Conservation (phyloP, 768 basidiomycete species). For the Russula brevipes region DNA sequence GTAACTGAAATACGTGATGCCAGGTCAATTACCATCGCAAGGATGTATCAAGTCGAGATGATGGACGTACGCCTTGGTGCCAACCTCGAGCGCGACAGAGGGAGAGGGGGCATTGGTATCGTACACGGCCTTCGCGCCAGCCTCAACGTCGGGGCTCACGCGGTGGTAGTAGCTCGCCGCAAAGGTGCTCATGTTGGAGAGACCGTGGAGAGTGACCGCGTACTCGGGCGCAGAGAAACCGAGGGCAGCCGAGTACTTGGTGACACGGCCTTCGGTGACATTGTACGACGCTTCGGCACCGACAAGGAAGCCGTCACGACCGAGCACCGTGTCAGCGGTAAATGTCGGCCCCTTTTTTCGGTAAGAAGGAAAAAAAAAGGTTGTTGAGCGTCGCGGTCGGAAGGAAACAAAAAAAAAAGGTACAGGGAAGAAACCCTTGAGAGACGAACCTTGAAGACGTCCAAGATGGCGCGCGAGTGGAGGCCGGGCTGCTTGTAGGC, state of each 20-base stretch:
- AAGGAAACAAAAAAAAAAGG: no score
- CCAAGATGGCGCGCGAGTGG: conserved; percentile 85
- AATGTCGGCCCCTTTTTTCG: conserved; percentile 82
- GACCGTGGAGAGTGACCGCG: conserved; percentile 88
- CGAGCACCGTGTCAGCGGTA: conserved; percentile 92
- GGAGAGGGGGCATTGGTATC: conserved; percentile 86
- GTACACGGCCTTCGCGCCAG: conserved; percentile 94
- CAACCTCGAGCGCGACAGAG: conserved; percentile 88
- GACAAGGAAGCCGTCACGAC: conserved; percentile 95
- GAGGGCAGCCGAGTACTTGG: conserved; percentile 84
- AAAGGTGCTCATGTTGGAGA: conserved; percentile 92
- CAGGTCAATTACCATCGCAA: not conserved
- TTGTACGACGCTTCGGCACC: conserved; percentile 97
- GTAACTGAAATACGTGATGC: conserved; percentile 40
- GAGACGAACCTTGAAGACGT: conserved; percentile 81
- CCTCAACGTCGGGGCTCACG: conserved; percentile 86
- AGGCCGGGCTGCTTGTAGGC: conserved; percentile 95
- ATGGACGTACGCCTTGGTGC: conserved; percentile 81
- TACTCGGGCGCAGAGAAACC: conserved; percentile 97
- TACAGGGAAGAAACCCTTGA: no score
- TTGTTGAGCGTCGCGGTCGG: no score
- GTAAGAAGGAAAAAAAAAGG: no score
- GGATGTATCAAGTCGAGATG: not conserved
- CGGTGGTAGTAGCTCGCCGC: conserved; percentile 98
- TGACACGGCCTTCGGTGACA: conserved; percentile 87